Evolutionary conservation across 345 rosid genomes (phyloP).

Genomic region (Corymbia maculata): DNA sequence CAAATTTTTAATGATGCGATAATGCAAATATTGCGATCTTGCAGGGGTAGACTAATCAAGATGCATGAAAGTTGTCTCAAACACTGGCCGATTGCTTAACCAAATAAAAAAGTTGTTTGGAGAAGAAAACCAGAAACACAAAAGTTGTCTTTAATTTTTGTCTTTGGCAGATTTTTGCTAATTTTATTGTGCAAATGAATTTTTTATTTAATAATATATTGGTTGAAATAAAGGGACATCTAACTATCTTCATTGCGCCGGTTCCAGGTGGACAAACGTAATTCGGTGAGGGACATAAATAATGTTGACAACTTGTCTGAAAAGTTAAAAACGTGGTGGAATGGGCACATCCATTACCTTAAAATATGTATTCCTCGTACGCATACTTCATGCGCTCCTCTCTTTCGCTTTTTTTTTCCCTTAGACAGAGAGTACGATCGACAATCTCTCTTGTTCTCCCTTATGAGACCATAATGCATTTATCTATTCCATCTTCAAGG

Average conservation of each 20-base stretch:
- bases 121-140: background rate
- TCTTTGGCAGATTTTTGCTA: background rate
- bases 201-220: background rate
- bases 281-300: background rate
- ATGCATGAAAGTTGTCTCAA: background rate
- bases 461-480: background rate
- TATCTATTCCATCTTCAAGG: background rate
- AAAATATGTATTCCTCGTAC: background rate
- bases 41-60: background rate
- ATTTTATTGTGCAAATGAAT: background rate
- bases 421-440: background rate
- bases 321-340: background rate
- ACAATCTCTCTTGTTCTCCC: background rate
- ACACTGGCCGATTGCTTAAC: background rate
- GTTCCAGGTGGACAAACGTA: background rate
- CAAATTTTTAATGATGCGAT: background rate
- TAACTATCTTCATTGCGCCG: background rate
- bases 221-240: background rate
- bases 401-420: background rate
- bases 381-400: background rate
- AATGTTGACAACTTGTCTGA: background rate
- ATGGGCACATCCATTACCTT: background rate
- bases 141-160: background rate
- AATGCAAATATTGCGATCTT: background rate
- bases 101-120: background rate